These are phyloP conservation scores for Colletotrichum chrysophilum DNA, from an alignment of 2,329 filamentous ascomycete species.

Conservation along the genomic window DNA sequence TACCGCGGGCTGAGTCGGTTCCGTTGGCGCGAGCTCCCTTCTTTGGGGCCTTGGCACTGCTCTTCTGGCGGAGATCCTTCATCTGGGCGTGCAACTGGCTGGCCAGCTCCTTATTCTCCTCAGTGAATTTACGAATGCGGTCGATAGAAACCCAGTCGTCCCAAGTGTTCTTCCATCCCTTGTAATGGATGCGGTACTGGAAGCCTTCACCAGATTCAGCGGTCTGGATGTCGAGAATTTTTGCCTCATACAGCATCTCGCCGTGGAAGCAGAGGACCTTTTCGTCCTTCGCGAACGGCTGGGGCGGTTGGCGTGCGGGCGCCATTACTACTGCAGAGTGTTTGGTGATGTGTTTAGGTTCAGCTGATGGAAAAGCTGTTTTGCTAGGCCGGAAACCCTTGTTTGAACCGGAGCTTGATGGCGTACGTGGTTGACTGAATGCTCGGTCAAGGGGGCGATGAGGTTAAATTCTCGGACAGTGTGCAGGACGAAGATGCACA, in stretches of 20 bases:
- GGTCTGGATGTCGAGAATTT: slow-evolving; percentile 80
- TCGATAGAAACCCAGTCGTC: slow-evolving; percentile 98
- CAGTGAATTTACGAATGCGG: slow-evolving; percentile 90
- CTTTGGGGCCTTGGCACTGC: slow-evolving; percentile 57
- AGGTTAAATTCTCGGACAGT: slow-evolving; percentile 23
- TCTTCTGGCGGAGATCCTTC: slow-evolving; percentile 61
- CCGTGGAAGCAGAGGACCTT: slow-evolving; percentile 96
- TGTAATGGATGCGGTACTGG: slow-evolving; percentile 96
- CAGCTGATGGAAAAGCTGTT: background rate
- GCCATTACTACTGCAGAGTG: slow-evolving; percentile 36
- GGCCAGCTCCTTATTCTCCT: slow-evolving; percentile 93
- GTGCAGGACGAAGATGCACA: background rate
- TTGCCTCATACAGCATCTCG: slow-evolving; percentile 96
- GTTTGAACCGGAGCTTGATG: background rate
- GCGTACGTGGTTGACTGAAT: background rate
- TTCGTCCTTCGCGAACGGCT: slow-evolving; percentile 77
- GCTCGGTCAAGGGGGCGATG: slow-evolving; percentile 10
- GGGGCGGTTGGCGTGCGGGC: slow-evolving; percentile 41
- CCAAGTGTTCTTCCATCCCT: slow-evolving; percentile 99
- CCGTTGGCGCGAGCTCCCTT: slow-evolving; percentile 51
- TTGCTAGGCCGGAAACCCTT: background rate
- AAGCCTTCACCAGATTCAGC: slow-evolving; percentile 74
- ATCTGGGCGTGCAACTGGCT: slow-evolving; percentile 73
- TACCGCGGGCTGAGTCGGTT: slow-evolving; percentile 71
- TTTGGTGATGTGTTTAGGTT: background rate